Conservation (phyloP, 2,329 filamentous ascomycete species). For the Davidsoniella eucalypti region DNA sequence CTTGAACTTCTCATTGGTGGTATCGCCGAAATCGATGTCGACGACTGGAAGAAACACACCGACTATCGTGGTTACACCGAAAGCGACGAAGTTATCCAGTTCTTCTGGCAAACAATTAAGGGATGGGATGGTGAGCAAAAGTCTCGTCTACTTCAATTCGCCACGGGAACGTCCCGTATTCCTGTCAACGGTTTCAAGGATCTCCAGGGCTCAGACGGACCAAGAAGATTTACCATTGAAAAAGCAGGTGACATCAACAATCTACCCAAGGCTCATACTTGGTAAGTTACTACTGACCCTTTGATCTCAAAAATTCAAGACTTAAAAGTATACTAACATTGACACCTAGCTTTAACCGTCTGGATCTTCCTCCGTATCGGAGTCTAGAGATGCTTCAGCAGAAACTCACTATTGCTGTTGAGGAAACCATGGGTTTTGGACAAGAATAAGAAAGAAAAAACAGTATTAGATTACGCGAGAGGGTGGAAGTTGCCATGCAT, state of each 20-base stretch:
- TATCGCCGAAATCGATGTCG: constrained; percentile 98
- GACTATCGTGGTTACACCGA: constrained; percentile 98
- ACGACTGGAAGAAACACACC: constrained; percentile 99
- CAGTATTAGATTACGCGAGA: too few relatives aligned
- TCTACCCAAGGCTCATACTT: constrained; percentile 92
- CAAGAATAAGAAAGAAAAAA: constrained; percentile 52
- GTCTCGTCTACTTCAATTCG: constrained; percentile 87
- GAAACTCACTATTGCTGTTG: constrained; percentile 91
- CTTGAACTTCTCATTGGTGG: constrained; percentile 91
- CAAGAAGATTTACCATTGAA: constrained; percentile 91
- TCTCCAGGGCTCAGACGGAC: constrained; percentile 89
- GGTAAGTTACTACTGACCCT: constrained; percentile 42
- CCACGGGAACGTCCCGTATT: constrained; percentile 92
- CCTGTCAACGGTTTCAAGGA: constrained; percentile 99
- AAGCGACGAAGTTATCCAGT: constrained; percentile 89
- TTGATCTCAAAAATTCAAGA: background rate
- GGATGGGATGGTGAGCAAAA: constrained; percentile 98
- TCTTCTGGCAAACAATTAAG: constrained; percentile 97
- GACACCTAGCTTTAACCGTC: constrained; percentile 68
- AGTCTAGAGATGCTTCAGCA: constrained; percentile 65
- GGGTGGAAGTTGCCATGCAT: too few relatives aligned
- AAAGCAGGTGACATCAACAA: constrained; percentile 86
- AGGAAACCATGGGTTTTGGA: constrained; percentile 97
- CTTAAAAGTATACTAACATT: constrained; percentile 13
- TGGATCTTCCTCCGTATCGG: constrained; percentile 91